phyloP scores from a whole-genome alignment of 495 filamentous ascomycete species.

The Jackrogersella multiformis region DNA sequence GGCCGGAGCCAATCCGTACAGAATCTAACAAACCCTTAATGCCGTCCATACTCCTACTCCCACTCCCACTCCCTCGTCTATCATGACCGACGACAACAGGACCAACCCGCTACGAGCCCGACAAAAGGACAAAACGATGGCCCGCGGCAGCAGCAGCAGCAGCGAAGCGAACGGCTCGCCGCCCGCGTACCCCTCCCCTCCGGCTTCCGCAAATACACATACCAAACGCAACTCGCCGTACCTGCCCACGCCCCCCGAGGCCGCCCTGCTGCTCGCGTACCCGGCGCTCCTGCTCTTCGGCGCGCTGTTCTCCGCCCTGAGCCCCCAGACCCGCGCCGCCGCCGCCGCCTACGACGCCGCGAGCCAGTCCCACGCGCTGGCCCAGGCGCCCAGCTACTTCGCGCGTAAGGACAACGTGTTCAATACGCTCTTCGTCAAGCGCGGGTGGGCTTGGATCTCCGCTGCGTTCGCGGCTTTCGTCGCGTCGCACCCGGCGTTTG shows the following conservation, averaged over 20 bases:
- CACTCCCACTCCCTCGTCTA: slow-evolving; percentile 7
- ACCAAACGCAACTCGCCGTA: slow-evolving; percentile 54
- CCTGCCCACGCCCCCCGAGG: slow-evolving; percentile 70
- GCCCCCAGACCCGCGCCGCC: slow-evolving; percentile 69
- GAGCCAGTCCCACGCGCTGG: slow-evolving; percentile 64
- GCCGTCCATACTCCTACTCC: not conserved
- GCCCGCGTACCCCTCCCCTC: not conserved
- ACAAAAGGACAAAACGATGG: slow-evolving; percentile 25
- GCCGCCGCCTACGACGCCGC: slow-evolving; percentile 63
- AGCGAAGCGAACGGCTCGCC: slow-evolving; percentile 8
- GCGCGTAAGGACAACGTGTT: slow-evolving; percentile 90
- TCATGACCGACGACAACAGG: slow-evolving; percentile 27
- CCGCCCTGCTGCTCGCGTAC: slow-evolving; percentile 72
- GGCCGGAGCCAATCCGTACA: not conserved
- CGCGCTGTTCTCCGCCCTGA: slow-evolving; percentile 79
- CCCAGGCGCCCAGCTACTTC: slow-evolving; percentile 83
- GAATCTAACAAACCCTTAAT: not conserved
- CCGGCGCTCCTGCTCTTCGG: slow-evolving; percentile 80
- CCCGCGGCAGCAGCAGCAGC: too few relatives aligned
- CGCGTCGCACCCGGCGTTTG: slow-evolving; percentile 63
- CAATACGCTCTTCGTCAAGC: slow-evolving; percentile 92
- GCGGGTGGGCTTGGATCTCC: slow-evolving; percentile 92
- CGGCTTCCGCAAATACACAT: not conserved
- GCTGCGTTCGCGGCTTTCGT: slow-evolving; percentile 71
- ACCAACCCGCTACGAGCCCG: slow-evolving; percentile 26